Evolutionary conservation across 2,329 filamentous ascomycete genomes (phyloP).

Genomic region (Cordyceps fumosorosea): DNA sequence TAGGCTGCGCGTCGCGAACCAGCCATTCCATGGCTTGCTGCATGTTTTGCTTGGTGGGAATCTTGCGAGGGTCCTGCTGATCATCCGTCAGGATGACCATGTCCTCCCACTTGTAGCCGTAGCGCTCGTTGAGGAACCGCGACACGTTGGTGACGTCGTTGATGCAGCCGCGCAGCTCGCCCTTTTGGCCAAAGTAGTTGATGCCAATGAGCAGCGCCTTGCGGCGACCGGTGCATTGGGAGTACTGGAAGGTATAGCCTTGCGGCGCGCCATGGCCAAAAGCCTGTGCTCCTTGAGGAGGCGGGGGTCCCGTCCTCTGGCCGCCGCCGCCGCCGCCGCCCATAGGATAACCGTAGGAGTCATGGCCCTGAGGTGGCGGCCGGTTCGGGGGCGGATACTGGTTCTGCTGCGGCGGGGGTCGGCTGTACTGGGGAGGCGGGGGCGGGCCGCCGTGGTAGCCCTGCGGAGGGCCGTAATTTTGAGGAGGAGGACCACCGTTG

Average conservation of each 20-base stretch:
- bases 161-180: conserved; percentile 69
- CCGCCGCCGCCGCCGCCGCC: conserved; percentile 24
- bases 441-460: conserved; percentile 12
- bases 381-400: conserved; percentile 19
- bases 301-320: conserved; percentile 30
- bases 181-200: conserved; percentile 71
- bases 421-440: conserved; percentile 18
- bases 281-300: conserved; percentile 44
- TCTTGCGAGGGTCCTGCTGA: conserved; percentile 60
- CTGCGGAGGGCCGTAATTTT: conserved; percentile 18
- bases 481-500: conserved; percentile 18
- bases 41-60: conserved; percentile 71
- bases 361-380: conserved; percentile 36
- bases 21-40: conserved; percentile 70
- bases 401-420: conserved; percentile 16
- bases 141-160: conserved; percentile 77
- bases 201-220: conserved; percentile 74
- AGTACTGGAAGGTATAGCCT: conserved; percentile 69
- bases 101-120: conserved; percentile 68
- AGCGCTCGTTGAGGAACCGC: conserved; percentile 58
- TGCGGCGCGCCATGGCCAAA: conserved; percentile 63
- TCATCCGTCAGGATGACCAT: conserved; percentile 77
- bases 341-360: conserved; percentile 42
- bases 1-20: conserved; percentile 62
- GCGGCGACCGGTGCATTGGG: conserved; percentile 63